Evolutionary conservation across 78 protist genomes (phyloP).

Genomic region (Tieghemostelium lacteum): DNA sequence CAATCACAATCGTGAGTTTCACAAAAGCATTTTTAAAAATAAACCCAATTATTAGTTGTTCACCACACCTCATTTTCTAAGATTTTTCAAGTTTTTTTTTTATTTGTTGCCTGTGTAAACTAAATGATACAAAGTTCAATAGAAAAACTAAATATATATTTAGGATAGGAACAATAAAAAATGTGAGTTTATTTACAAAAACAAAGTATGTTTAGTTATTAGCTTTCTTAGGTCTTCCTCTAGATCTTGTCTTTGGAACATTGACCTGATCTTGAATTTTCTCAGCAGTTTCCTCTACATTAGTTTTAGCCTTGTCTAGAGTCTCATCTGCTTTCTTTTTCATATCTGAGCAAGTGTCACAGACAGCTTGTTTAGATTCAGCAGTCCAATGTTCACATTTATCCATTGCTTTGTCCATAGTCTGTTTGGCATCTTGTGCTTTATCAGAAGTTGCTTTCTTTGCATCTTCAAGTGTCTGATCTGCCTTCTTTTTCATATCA

Average conservation of each 20-base stretch:
- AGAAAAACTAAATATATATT: too few species aligned
- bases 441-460: not conserved
- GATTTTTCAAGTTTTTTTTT: too few species aligned
- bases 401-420: not conserved
- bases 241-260: not conserved
- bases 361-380: constrained; percentile 14
- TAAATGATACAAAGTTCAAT: too few species aligned
- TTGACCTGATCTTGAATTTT: not conserved
- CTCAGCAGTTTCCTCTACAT: not conserved
- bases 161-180: too few species aligned
- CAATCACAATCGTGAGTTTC: too few species aligned
- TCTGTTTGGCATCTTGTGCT: not conserved
- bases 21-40: too few species aligned
- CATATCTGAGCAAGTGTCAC: not conserved
- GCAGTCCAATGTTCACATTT: constrained; percentile 42
- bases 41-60: too few species aligned
- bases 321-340: not conserved
- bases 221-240: not conserved
- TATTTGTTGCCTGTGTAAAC: too few species aligned
- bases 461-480: not conserved
- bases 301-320: not conserved
- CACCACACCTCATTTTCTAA: too few species aligned
- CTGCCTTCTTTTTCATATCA: not conserved
- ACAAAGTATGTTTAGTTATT: not conserved
- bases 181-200: too few species aligned